Base-by-base conservation (phyloP, 2,329 filamentous ascomycete genomes). In the Sporothrix brunneoviolacea region DNA sequence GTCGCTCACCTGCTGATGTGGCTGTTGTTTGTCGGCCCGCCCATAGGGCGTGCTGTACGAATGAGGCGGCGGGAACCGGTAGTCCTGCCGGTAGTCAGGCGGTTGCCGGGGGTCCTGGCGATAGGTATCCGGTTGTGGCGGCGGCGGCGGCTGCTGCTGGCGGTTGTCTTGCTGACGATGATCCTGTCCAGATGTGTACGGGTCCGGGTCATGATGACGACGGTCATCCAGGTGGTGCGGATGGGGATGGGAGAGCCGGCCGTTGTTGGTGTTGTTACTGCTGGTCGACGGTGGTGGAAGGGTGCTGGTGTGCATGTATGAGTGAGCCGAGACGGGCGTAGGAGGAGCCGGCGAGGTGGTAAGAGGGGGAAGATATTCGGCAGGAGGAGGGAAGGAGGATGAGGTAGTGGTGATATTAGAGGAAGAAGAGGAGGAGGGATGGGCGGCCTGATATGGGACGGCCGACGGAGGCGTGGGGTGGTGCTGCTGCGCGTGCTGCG, bases 171-270 rank as follows among this genome's bases (percentile, higher is more conserved):
- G 62, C 60, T 41, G 66, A 67, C 59, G 58, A 61, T 52, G 68
- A 69, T 63, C 76, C 64, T 77, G 77, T 65, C 77, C 73, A 56
- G 74, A 71, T 61, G 73, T 68, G 60, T 73, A 77, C 50, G 70
- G 68, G 58, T 79, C 77, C 65, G 70, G 74, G 48, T 79, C 77
- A 74, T 77, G 72, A 60, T 75, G 74, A 58, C 76, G 75, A 64
- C 76, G 76, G 59, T 80, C 76, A 60, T 80, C 73, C 39, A 24
- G 10, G 35, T 51, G 41, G 24, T 50, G 37, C 37, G 19, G 52
- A 10, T 48, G 48, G n/a, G 44, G 33, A 13, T 37, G 32, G 10
- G 4, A 24, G 24, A 49, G 40, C 35, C 54, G 55, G 53, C 45
- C 52, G 48, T 27, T 54, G 54, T 16, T 61, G 61, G 41, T 45